Evolutionary conservation across 2,329 filamentous ascomycete species (phyloP).

Genomic region (Plenodomus biglobosus): DNA sequence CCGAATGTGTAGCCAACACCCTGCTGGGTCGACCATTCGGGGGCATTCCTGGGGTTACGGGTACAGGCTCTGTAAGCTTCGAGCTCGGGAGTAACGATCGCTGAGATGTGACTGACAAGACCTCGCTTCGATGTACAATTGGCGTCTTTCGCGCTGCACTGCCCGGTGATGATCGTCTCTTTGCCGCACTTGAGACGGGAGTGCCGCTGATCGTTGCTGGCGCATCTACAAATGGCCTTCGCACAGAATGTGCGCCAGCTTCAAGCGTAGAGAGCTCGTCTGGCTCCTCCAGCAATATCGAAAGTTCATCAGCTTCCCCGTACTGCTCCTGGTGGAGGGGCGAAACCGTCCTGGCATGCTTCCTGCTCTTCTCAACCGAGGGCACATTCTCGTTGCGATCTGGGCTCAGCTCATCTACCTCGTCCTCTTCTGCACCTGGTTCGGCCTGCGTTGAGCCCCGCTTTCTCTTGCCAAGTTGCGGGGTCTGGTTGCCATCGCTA

Average conservation of each 20-base stretch:
- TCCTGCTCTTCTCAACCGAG: constrained; percentile 33
- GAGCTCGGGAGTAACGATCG: constrained; percentile 15
- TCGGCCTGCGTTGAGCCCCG: constrained; percentile 24
- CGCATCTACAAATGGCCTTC: constrained; percentile 10
- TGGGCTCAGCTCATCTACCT: constrained; percentile 40
- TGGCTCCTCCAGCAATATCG: constrained; percentile 22
- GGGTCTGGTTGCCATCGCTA: constrained; percentile 23
- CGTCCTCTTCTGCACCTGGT: constrained; percentile 20
- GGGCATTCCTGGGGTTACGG: constrained; percentile 28
- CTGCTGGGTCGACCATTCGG: constrained; percentile 13
- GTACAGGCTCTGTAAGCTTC: constrained; percentile 24
- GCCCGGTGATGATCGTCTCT: constrained; percentile 6
- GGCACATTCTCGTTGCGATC: constrained; percentile 25
- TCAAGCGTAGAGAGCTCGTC: constrained; percentile 35
- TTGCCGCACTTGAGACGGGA: constrained; percentile 11
- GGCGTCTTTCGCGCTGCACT: constrained; percentile 8
- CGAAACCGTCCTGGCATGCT: constrained; percentile 25
- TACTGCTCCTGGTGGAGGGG: constrained; percentile 29
- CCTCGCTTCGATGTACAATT: constrained; percentile 3
- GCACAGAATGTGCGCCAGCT: constrained; percentile 17
- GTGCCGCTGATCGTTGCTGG: constrained; percentile 14
- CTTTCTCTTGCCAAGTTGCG: constrained; percentile 40
- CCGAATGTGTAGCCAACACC: constrained; percentile 14
- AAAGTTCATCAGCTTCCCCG: constrained; percentile 33
- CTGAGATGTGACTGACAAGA: constrained; percentile 14